These are phyloP conservation scores for Protea cynaroides DNA, from an alignment of 164 flowering plant species.

Conservation along the genomic window DNA sequence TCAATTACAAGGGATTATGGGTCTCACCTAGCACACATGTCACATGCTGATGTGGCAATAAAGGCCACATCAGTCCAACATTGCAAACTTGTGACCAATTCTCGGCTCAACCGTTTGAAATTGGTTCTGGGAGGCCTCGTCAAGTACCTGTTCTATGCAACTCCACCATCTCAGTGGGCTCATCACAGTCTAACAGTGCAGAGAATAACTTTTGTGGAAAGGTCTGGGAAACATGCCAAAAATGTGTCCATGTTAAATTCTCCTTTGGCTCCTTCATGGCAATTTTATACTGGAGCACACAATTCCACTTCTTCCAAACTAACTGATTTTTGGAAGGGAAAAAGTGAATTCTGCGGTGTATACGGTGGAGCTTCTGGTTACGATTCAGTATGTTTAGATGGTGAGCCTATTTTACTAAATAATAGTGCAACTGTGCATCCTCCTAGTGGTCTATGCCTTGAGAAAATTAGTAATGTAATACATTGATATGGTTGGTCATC, in stretches of 20 bases:
- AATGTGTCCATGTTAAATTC: slow-evolving; percentile 59
- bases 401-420: slow-evolving; percentile 49
- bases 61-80: no score
- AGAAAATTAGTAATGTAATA: slow-evolving; percentile 81
- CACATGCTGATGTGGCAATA: no score
- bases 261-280: slow-evolving; percentile 67
- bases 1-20: no score
- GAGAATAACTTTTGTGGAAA: slow-evolving; percentile 48
- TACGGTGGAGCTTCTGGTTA: slow-evolving; percentile 61
- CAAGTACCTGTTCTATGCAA: slow-evolving; percentile 75
- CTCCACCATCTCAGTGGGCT: slow-evolving; percentile 43
- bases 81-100: slow-evolving; percentile 78
- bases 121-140: slow-evolving; percentile 27
- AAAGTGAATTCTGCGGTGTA: slow-evolving; percentile 62
- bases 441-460: slow-evolving; percentile 71
- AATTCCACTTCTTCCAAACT: slow-evolving; percentile 50
- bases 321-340: slow-evolving; percentile 65
- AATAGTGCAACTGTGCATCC: slow-evolving; percentile 27
- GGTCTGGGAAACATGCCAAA: slow-evolving; percentile 78
- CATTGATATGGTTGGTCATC: slow-evolving; percentile 80
- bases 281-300: no score
- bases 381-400: slow-evolving; percentile 63
- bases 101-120: slow-evolving; percentile 61
- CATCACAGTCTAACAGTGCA: slow-evolving; percentile 41
- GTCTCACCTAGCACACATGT: no score